A percentile compares a stretch with the other conserved stretches of the same genome.
Evolutionary conservation across 345 rosid genomes (phyloP).

Genomic region (Linum lewisii): DNA sequence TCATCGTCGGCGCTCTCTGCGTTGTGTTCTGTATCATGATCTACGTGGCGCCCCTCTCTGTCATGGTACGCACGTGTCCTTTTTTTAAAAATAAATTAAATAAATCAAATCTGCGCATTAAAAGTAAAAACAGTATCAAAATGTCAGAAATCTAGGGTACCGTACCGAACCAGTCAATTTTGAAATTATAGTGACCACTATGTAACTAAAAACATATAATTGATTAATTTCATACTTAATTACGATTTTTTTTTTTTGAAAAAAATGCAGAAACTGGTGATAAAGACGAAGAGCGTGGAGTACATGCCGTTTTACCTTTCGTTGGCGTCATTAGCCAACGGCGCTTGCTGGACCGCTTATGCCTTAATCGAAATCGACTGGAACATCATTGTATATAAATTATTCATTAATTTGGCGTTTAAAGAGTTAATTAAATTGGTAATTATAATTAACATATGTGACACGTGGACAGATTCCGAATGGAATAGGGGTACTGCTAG

Average conservation of each 20-base stretch:
- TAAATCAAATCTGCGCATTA: too few species aligned
- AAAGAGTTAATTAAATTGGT: neutral
- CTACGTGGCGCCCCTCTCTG: conserved; percentile 75
- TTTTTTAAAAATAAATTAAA: too few species aligned
- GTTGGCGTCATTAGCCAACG: conserved; percentile 27
- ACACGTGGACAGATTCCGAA: conserved; percentile 49
- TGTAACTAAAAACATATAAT: too few species aligned
- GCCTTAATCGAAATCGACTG: conserved; percentile 32
- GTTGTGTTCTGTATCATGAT: conserved; percentile 55
- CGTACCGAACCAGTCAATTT: too few species aligned
- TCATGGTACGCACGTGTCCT: conserved; percentile 38
- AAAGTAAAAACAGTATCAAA: too few species aligned
- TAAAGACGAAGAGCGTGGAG: conserved; percentile 40
- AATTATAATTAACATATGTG: too few species aligned
- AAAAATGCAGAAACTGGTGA: conserved; percentile 30
- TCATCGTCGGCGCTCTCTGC: conserved; percentile 49
- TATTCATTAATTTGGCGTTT: neutral
- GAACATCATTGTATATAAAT: conserved; percentile 10
- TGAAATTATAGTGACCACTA: too few species aligned
- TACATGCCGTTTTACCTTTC: conserved; percentile 41
- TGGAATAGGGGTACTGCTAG: conserved; percentile 53
- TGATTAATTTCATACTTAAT: too few species aligned
- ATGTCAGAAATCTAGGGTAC: too few species aligned
- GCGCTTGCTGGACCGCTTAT: conserved; percentile 28
- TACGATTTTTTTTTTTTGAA: too few species aligned